Percentiles rank a stretch among this genome's conserved stretches.
Evolutionary conservation across 352 stramenopile genomes (phyloP).

Genomic region (Phytophthora aleatoria): DNA sequence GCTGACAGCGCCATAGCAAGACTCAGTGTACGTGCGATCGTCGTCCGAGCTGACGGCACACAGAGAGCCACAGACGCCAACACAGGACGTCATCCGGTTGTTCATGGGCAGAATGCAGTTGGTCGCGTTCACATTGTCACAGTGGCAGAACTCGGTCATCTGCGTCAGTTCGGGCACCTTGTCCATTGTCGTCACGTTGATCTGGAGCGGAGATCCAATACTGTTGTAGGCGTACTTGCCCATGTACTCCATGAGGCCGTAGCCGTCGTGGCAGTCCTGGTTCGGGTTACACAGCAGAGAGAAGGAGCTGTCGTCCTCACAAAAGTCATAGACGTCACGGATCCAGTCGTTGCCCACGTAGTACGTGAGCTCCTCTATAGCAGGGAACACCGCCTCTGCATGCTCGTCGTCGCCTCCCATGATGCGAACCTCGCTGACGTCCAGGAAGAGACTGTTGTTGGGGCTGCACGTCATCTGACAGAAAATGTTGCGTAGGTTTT

Average conservation of each 20-base stretch:
- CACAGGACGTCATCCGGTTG: constrained; percentile 49
- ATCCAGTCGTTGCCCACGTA: constrained; percentile 68
- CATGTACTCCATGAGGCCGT: constrained; percentile 64
- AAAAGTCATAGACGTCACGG: constrained; percentile 71
- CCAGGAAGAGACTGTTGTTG: constrained; percentile 68
- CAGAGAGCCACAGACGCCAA: constrained; percentile 54
- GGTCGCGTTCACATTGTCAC: constrained; percentile 41
- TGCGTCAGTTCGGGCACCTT: constrained; percentile 29
- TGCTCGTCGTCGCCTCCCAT: constrained; percentile 50
- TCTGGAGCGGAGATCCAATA: constrained; percentile 66
- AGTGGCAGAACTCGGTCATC: constrained; percentile 51
- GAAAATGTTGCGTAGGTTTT: constrained; percentile 71
- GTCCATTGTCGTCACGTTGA: constrained; percentile 62
- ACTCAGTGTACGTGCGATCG: constrained; percentile 45
- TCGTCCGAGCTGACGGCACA: constrained; percentile 45
- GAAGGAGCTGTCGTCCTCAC: constrained; percentile 59
- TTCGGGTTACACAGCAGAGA: constrained; percentile 62
- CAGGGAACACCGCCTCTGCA: constrained; percentile 44
- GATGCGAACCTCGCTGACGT: constrained; percentile 58
- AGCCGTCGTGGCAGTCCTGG: constrained; percentile 55
- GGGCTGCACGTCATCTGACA: constrained; percentile 70
- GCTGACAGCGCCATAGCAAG: constrained; percentile 38
- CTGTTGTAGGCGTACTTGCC: constrained; percentile 65
- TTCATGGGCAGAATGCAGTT: constrained; percentile 61
- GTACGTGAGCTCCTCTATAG: constrained; percentile 61